Base-by-base conservation (phyloP, 768 basidiomycete genomes). In the Gymnopilus dilepis region DNA sequence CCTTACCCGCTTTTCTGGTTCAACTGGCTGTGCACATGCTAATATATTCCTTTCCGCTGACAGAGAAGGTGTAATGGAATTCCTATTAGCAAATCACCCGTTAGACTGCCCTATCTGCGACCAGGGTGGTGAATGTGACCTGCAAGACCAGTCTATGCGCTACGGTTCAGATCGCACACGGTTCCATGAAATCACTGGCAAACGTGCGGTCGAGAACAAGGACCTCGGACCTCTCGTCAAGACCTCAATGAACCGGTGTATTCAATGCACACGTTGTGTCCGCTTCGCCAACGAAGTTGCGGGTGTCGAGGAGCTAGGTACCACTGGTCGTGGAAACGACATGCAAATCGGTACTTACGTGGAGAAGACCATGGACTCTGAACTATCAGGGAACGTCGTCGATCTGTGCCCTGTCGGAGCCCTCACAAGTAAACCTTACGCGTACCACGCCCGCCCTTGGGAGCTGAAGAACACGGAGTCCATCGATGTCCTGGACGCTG, bases 31-130 rank as follows among this genome's bases (percentile, higher is more conserved):
- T n/a, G 28, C 12, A n/a, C n/a, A 33, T 59, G 17, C 30, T 45
- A 19, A 52, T 4, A 34, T 17, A 21, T 56, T 31, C 9, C 45
- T 56, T 58, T 70, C 26, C 68, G n/a, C n/a, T n/a, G n/a, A n/a
- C n/a, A 92, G 95, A 21, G 95, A 97, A 76, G 97, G 97, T 53
- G 97, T 99, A 61, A 99, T 99, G 97, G 97, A 99, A 72, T 97
- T 99, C 78, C 84, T 99, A 38, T 87, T 99, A 62, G 87, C 97
- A 60, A 99, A 99, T 77, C 97, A 99, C 71, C 97, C 97, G 2
- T 84, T 99, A 58, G 97, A 99, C 74, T 99, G 97, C 77, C 97
- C 97, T 21, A 92, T 99, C 65, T 99, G 97, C 70, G 97, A 99
- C 74, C 96, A 99, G 77, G 97, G 96, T 73, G 97, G 97, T 60